Conservation (phyloP, 768 basidiomycete genomes). For the Boletus reticulatus region DNA sequence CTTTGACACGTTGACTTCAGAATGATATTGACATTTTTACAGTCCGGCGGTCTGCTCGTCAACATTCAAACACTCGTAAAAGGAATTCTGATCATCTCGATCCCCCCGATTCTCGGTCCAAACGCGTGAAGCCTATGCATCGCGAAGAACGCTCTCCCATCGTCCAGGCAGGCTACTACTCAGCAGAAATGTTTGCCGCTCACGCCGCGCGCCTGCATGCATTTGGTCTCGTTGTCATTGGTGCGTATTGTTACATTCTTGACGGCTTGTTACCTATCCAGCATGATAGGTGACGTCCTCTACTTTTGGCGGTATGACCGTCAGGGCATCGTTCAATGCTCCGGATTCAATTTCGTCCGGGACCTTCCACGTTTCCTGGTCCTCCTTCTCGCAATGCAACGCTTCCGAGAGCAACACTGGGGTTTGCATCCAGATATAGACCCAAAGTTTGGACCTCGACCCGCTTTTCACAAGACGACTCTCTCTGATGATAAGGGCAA, state of each 20-base stretch:
- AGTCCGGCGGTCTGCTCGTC: not conserved
- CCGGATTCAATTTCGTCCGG: slow-evolving; percentile 8
- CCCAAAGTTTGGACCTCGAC: not conserved
- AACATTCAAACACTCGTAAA: not conserved
- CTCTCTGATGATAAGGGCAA: not conserved
- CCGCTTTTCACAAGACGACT: not conserved
- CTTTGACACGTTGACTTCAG: not conserved
- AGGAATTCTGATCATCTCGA: not conserved
- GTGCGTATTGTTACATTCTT: too few species aligned
- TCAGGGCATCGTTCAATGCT: slow-evolving; percentile 2
- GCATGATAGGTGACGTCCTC: not conserved
- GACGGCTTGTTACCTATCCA: too few species aligned
- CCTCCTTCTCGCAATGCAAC: slow-evolving; percentile 8
- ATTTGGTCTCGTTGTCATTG: too few species aligned
- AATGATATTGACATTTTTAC: not conserved
- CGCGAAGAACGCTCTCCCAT: too few species aligned
- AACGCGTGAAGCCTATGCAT: not conserved
- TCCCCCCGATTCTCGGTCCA: not conserved
- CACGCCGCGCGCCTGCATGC: too few species aligned
- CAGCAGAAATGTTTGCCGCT: too few species aligned
- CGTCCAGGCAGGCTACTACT: too few species aligned
- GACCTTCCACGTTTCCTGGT: slow-evolving; percentile 10
- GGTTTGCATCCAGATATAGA: not conserved
- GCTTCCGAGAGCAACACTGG: slow-evolving; percentile 5
- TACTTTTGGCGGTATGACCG: not conserved